Evolutionary conservation across 1,284 basidiomycete species (phyloP).

Genomic region (Tilletia walkeri): DNA sequence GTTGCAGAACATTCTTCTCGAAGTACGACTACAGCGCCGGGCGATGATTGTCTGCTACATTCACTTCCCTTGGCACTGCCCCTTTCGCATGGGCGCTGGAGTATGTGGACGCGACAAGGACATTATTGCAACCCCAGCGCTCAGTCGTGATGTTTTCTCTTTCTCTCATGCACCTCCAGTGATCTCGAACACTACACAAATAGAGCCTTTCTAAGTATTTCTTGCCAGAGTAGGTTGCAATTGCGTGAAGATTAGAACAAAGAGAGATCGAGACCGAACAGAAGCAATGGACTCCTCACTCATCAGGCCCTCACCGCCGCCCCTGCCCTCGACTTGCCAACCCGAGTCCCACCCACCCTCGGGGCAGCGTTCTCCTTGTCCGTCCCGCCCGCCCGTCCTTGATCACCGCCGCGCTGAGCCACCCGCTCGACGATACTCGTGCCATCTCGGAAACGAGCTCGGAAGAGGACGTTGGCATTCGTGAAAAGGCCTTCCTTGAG

Average conservation of each 20-base stretch:
- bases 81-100: too few species aligned
- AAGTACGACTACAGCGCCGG: slow-evolving; percentile 17
- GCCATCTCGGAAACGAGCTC: slow-evolving; percentile 85
- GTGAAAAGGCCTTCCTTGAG: slow-evolving; percentile 93
- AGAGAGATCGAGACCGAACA: too few species aligned
- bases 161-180: too few species aligned
- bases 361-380: slow-evolving; percentile 15
- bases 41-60: not conserved
- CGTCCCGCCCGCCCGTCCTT: not conserved
- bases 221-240: too few species aligned
- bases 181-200: too few species aligned
- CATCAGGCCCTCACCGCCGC: not conserved
- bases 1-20: slow-evolving; percentile 13
- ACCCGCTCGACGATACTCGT: slow-evolving; percentile 77
- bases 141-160: too few species aligned
- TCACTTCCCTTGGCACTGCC: too few species aligned
- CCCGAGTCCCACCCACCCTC: slow-evolving; percentile 3
- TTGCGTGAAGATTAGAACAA: too few species aligned
- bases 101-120: too few species aligned
- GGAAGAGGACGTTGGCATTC: slow-evolving; percentile 95
- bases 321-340: not conserved
- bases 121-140: too few species aligned
- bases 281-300: not conserved
- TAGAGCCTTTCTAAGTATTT: too few species aligned
- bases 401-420: slow-evolving; percentile 65